These are phyloP conservation scores for Eucalyptus pauciflora DNA, from an alignment of 345 rosid genomes.

Conservation along the genomic window DNA sequence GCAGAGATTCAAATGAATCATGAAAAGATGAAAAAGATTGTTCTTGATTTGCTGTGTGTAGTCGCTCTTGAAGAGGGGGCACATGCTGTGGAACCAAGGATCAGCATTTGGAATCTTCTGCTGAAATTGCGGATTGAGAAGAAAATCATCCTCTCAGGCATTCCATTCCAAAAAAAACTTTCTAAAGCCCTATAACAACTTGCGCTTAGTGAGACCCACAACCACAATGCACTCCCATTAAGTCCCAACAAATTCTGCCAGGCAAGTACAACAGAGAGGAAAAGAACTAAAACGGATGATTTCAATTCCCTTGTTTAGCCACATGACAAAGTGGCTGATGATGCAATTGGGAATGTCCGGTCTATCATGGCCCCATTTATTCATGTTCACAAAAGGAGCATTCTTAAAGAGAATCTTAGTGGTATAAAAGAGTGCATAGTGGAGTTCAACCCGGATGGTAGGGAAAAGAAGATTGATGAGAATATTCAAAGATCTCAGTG, in stretches of 20 bases:
- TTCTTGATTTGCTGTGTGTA: constrained; percentile 41
- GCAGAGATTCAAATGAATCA: neutral
- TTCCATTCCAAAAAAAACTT: constrained; percentile 73
- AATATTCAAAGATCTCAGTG: neutral
- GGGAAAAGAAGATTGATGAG: constrained; percentile 29
- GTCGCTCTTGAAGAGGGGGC: constrained; percentile 70
- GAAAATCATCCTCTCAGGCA: constrained; percentile 64
- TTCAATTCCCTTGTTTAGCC: neutral
- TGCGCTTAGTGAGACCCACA: constrained; percentile 41
- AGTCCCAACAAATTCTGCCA: neutral
- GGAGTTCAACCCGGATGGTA: constrained; percentile 18
- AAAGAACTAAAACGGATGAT: neutral
- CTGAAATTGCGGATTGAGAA: constrained; percentile 28
- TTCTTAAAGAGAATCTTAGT: constrained; percentile 44
- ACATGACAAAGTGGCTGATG: neutral
- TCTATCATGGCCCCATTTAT: constrained; percentile 39
- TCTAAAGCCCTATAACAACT: constrained; percentile 44
- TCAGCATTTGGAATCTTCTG: constrained; percentile 48
- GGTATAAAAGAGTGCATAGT: constrained; percentile 48
- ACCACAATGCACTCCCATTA: constrained; percentile 1
- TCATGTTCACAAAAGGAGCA: constrained; percentile 50
- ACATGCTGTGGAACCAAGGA: constrained; percentile 48
- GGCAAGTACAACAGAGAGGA: constrained; percentile 11
- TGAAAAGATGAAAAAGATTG: constrained; percentile 17
- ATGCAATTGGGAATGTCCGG: constrained; percentile 1